Evolutionary conservation across 805 yeast genomes (phyloP).

Genomic region (Danielozyma ontarioensis): DNA sequence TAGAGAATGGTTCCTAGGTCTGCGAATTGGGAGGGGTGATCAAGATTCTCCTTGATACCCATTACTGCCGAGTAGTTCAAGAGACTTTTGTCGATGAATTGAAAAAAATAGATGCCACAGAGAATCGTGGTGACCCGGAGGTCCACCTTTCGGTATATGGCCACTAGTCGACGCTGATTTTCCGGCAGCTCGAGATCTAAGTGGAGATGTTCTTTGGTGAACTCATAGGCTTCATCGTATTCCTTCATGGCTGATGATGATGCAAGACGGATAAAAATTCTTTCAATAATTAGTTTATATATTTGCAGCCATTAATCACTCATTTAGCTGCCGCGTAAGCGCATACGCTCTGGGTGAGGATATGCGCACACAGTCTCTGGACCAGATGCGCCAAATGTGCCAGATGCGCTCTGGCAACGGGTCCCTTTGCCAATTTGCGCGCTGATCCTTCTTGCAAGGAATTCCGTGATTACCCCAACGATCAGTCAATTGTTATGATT

Average conservation of each 20-base stretch:
- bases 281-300: too few species aligned
- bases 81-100: conserved; percentile 56
- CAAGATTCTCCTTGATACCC: conserved; percentile 51
- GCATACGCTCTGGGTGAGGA: too few species aligned
- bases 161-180: conserved; percentile 2
- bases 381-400: too few species aligned
- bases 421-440: too few species aligned
- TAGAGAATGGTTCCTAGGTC: conserved; percentile 50
- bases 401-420: too few species aligned
- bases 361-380: too few species aligned
- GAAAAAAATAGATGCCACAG: conserved; percentile 50
- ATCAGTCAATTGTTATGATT: too few species aligned
- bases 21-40: conserved; percentile 42
- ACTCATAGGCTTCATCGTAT: conserved; percentile 19
- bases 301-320: not conserved
- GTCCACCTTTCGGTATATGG: conserved; percentile 38
- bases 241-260: too few species aligned
- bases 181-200: conserved; percentile 1
- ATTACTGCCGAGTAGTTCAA: conserved; percentile 59
- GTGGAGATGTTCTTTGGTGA: conserved; percentile 3
- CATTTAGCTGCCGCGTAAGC: not conserved
- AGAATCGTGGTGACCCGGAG: conserved; percentile 42
- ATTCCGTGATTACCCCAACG: too few species aligned
- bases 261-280: too few species aligned
- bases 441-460: too few species aligned